Conservation (phyloP, 495 filamentous ascomycete species). For the Beverwykella pulmonaria region DNA sequence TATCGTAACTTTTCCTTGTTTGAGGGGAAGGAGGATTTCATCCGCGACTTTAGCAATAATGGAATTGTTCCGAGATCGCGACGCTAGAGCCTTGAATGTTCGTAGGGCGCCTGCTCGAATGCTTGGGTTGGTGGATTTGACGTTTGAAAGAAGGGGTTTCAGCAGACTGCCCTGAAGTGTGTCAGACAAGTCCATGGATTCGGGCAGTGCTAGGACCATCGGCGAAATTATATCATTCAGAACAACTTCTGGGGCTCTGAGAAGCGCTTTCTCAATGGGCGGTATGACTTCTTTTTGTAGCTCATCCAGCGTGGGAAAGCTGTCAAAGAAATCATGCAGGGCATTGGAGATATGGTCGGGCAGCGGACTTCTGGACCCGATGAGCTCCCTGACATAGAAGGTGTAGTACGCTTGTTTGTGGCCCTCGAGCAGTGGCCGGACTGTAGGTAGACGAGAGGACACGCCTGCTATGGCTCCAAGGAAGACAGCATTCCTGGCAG, state of each 20-base stretch:
- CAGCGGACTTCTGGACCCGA: constrained; percentile 74
- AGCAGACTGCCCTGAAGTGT: constrained; percentile 68
- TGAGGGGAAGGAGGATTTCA: constrained; percentile 77
- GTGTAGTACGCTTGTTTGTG: constrained; percentile 70
- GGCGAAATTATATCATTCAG: constrained; percentile 73
- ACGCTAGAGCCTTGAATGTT: constrained; percentile 68
- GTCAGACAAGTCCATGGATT: constrained; percentile 73
- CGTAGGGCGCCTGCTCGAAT: constrained; percentile 75
- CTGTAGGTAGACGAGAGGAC: constrained; percentile 65
- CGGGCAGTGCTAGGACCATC: constrained; percentile 68
- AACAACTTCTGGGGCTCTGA: constrained; percentile 88
- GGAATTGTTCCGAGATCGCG: constrained; percentile 58
- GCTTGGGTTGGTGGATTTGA: constrained; percentile 80
- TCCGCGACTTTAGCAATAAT: constrained; percentile 66
- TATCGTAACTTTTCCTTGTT: constrained; percentile 74
- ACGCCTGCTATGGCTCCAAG: constrained; percentile 87
- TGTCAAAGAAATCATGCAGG: constrained; percentile 78
- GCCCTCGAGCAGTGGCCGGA: constrained; percentile 60
- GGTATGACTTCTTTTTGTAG: constrained; percentile 75
- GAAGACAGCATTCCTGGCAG: constrained; percentile 70
- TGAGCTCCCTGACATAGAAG: constrained; percentile 82
- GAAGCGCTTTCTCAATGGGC: constrained; percentile 80
- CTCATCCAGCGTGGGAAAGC: constrained; percentile 75
- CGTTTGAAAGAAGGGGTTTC: constrained; percentile 81
- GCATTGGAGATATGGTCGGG: constrained; percentile 71